phyloP scores from a whole-genome alignment of 768 basidiomycete species.

The Boletus pseudo-olivaceus region DNA sequence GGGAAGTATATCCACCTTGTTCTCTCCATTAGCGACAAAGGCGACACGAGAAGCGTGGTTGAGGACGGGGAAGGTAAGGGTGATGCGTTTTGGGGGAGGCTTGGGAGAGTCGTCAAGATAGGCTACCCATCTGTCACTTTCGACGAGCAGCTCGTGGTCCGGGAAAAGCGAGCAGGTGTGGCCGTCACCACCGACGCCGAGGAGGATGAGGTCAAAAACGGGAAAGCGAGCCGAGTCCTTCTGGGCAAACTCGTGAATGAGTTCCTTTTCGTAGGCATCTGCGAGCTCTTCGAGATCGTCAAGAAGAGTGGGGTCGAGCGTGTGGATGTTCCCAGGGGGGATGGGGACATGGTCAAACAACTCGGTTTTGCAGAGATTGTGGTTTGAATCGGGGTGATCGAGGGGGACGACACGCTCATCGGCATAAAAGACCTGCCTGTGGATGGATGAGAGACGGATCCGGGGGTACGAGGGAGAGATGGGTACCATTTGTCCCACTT shows the following conservation, averaged over 20 bases:
- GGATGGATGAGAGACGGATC: not conserved
- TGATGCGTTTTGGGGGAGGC: conserved; percentile 85
- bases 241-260: conserved; percentile 88
- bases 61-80: conserved; percentile 87
- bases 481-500: conserved; percentile 94
- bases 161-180: conserved; percentile 98
- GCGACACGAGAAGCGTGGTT: conserved; percentile 86
- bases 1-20: conserved; percentile 73
- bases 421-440: conserved; percentile 95
- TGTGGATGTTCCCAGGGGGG: conserved; percentile 72
- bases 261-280: conserved; percentile 76
- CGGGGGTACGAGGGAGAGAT: not conserved
- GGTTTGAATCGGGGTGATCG: conserved; percentile 91
- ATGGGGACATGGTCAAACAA: conserved; percentile 85
- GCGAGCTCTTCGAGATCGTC: conserved; percentile 77
- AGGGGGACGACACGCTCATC: conserved; percentile 96
- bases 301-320: conserved; percentile 66
- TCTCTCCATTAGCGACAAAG: conserved; percentile 83
- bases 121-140: conserved; percentile 93
- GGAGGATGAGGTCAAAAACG: conserved; percentile 93
- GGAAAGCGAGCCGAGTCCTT: conserved; percentile 95
- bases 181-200: conserved; percentile 97
- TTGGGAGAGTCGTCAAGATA: conserved; percentile 92
- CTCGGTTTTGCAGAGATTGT: conserved; percentile 63
- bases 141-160: conserved; percentile 77